Conservation (phyloP, 2,329 filamentous ascomycete species). For the Cercospora sp. region DNA sequence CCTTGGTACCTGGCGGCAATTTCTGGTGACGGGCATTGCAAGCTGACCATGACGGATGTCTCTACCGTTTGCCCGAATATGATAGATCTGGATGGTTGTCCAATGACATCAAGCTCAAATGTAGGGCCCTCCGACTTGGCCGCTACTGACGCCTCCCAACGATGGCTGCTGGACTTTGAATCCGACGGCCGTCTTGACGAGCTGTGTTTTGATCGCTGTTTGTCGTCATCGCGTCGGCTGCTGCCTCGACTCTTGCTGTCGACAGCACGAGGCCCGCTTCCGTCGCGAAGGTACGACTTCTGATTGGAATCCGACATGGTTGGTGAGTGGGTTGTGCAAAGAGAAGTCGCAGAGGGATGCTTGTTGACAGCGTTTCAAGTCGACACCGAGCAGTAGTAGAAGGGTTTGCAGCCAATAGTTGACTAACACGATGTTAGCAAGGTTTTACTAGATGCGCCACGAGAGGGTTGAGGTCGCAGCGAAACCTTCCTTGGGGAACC, state of each 20-base stretch:
- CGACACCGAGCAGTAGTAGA: constrained; percentile 10
- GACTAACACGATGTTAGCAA: constrained; percentile 15
- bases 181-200: constrained; percentile 29
- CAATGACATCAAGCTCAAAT: constrained; percentile 38
- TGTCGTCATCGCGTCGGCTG: constrained; percentile 29
- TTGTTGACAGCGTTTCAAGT: constrained; percentile 21
- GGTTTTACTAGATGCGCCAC: constrained; percentile 18
- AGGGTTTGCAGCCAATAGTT: constrained; percentile 13
- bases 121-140: constrained; percentile 26
- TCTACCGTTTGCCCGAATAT: constrained; percentile 35
- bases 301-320: constrained; percentile 31
- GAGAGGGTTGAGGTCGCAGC: constrained; percentile 11
- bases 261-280: constrained; percentile 34
- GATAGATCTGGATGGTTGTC: constrained; percentile 32
- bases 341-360: constrained; percentile 13
- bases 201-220: constrained; percentile 28
- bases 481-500: constrained; percentile 4
- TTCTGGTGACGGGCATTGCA: constrained; percentile 31
- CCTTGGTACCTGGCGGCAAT: constrained; percentile 24
- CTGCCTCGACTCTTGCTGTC: constrained; percentile 29
- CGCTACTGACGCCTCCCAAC: constrained; percentile 28
- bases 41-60: constrained; percentile 36
- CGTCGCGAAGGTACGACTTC: constrained; percentile 34
- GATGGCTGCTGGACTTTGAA: constrained; percentile 31
- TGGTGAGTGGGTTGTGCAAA: constrained; percentile 10